phyloP scores from a whole-genome alignment of 495 filamentous ascomycete species.

The Aspergillus bridgeri region DNA sequence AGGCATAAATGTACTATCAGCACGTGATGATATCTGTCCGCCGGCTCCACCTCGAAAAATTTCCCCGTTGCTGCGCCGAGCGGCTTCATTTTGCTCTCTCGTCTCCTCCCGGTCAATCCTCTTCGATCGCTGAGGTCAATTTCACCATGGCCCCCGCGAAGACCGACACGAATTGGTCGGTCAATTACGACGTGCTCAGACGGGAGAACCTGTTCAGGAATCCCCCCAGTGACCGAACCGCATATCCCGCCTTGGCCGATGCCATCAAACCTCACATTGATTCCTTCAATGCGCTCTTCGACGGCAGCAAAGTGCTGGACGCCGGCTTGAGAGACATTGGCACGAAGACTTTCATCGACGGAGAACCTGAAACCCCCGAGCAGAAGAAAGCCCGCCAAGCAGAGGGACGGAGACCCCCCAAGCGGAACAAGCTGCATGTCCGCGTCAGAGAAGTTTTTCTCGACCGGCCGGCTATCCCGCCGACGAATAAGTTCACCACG shows the following conservation, averaged over 20 bases:
- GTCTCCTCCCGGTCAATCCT: conserved; percentile 13
- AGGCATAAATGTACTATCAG: conserved; percentile 30
- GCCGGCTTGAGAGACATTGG: conserved; percentile 84
- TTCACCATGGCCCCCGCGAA: conserved; percentile 43
- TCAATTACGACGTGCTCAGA: conserved; percentile 74
- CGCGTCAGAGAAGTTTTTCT: conserved; percentile 74
- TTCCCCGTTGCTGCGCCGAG: conserved; percentile 31
- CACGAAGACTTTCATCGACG: conserved; percentile 81
- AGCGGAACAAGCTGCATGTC: conserved; percentile 68
- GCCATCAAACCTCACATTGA: conserved; percentile 87
- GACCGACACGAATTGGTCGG: conserved; percentile 75
- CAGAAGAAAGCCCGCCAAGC: conserved; percentile 39
- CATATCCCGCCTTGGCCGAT: conserved; percentile 80
- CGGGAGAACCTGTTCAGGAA: conserved; percentile 84
- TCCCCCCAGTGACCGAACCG: conserved; percentile 80
- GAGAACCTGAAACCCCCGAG: conserved; percentile 48
- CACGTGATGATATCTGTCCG: conserved; percentile 47
- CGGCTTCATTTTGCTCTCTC: conserved; percentile 22
- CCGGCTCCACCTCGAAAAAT: conserved; percentile 48
- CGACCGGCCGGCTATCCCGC: conserved; percentile 69
- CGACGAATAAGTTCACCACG: conserved; percentile 73
- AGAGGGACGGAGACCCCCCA: conserved; percentile 45
- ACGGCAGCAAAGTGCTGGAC: conserved; percentile 63
- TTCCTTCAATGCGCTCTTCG: conserved; percentile 93
- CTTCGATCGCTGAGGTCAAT: not conserved